Conservation (phyloP, 805 yeast genomes). For the Pichia nakasei region DNA sequence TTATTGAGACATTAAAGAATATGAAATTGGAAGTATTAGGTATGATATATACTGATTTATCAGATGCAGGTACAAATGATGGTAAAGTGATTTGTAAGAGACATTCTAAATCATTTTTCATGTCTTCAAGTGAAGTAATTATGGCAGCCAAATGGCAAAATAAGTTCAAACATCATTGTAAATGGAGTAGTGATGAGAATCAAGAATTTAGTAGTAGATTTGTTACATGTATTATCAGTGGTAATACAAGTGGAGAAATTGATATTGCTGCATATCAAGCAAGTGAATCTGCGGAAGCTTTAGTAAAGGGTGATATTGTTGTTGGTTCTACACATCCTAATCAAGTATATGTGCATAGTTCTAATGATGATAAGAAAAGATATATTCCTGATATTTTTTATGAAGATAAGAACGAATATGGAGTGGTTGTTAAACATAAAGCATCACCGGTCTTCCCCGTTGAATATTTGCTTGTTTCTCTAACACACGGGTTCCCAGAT, state of each 20-base stretch:
- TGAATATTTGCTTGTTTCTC: constrained; percentile 77
- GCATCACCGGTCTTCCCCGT: constrained; percentile 91
- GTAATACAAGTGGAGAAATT: constrained; percentile 81
- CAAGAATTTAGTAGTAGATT: constrained; percentile 79
- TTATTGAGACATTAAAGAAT: constrained; percentile 43
- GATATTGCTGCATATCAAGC: constrained; percentile 90
- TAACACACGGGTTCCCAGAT: constrained; percentile 90
- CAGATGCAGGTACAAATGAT: constrained; percentile 78
- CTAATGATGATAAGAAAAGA: constrained; percentile 59
- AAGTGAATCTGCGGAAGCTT: constrained; percentile 76
- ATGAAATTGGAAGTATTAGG: constrained; percentile 74
- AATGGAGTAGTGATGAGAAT: constrained; percentile 41
- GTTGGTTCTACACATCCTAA: constrained; percentile 88
- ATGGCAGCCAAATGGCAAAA: constrained; percentile 79
- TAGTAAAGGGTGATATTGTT: constrained; percentile 78
- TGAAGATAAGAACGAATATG: constrained; percentile 79
- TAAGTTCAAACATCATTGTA: constrained; percentile 50
- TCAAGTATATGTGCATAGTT: constrained; percentile 66
- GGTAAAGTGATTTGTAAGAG: constrained; percentile 90
- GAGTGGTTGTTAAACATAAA: constrained; percentile 74
- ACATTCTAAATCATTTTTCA: constrained; percentile 83
- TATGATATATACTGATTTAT: constrained; percentile 77
- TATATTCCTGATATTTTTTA: constrained; percentile 94
- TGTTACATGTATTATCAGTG: constrained; percentile 87
- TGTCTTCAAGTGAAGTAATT: constrained; percentile 77